Percentiles rank a stretch among this genome's conserved stretches.
Conservation (phyloP, 2,329 filamentous ascomycete genomes). For the Grosmannia penicillata region DNA sequence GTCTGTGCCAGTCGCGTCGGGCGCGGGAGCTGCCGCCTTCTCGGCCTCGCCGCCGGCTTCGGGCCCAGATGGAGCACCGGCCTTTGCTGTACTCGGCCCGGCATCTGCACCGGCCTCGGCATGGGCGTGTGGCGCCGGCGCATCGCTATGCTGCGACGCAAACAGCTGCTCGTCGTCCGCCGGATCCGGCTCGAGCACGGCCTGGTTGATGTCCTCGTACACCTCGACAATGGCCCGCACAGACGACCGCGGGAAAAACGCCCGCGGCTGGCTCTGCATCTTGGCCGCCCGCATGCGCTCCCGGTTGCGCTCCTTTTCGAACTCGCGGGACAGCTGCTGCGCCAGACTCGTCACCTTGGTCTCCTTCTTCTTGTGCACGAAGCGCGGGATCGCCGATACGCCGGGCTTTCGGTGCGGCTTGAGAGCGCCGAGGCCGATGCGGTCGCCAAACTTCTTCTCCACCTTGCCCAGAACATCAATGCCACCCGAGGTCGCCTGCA, state of each 20-base stretch:
- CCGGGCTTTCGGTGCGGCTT: constrained; percentile 43
- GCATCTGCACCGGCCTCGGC: too few relatives aligned
- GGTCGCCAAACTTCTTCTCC: constrained; percentile 68
- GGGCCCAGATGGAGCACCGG: too few relatives aligned
- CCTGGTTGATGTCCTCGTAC: constrained; percentile 85
- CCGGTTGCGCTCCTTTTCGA: constrained; percentile 82
- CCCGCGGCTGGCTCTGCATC: constrained; percentile 53
- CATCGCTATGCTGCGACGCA: constrained; percentile 18
- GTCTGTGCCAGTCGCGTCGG: neutral
- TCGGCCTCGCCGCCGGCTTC: neutral
- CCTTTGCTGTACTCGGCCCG: too few relatives aligned
- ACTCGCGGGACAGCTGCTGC: constrained; percentile 88
- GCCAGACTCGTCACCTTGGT: constrained; percentile 82
- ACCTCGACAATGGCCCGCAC: constrained; percentile 96
- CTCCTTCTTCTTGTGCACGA: constrained; percentile 59
- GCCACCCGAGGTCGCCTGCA: constrained; percentile 11
- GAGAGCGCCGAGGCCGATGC: constrained; percentile 48
- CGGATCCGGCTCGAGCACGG: constrained; percentile 65
- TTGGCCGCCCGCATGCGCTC: constrained; percentile 71
- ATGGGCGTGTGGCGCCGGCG: neutral
- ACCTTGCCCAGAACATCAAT: constrained; percentile 4
- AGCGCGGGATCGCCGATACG: constrained; percentile 76
- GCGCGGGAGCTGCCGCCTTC: neutral
- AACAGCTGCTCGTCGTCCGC: constrained; percentile 44
- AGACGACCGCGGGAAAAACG: constrained; percentile 70